Base-by-base conservation (phyloP, 306 rosid genomes). In the Prunus armeniaca region DNA sequence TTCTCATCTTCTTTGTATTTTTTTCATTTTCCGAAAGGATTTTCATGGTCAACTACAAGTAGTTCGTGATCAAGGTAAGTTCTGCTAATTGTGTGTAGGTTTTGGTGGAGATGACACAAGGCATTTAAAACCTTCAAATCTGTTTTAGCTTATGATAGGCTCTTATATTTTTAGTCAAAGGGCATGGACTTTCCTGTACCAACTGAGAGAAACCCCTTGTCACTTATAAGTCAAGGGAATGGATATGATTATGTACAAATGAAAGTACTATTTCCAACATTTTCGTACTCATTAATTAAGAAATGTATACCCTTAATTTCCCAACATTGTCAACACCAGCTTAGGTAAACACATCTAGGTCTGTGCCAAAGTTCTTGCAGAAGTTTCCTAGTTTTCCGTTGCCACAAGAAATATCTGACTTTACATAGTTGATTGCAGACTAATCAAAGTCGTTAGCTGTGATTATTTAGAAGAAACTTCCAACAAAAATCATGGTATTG, bases 391-490 rank as follows among this genome's bases (percentile, higher is more conserved):
- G 43, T 51, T 12, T 71, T 70, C n/a, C 45, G 70, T 43, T 47
- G 58, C 30, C 50, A 58, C 65, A 67, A 34, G 78, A 50, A 73
- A 28, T 13, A 12, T 18, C 52, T 17, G n/a, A 45, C 5, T 62
- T 58, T 63, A 51, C 41, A 52, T 38, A 75, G n/a, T 51, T 75
- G 51, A 32, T 34, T 50, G 43, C 28, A 56, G 27, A 20, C 13
- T 56, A 20, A n/a, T 56, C 62, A 20, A 56, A 56, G 45, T 22
- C 60, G 57, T 61, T 61, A 60, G 45, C 27, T 45, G 34, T 27
- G 25, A 30, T 61, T 82, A 81, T 65, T 32, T 25, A 38, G 25
- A 56, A 83, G 79, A 82, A 79, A 19, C 60, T 76, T 55, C 58
- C 72, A 70, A 62, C 30, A 27, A 17, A 61, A 81, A 45, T 66